Evolutionary conservation across 2,329 filamentous ascomycete genomes (phyloP), one percentile per base, ranked within the genome.

Genomic region (Aspergillus candidus): DNA sequence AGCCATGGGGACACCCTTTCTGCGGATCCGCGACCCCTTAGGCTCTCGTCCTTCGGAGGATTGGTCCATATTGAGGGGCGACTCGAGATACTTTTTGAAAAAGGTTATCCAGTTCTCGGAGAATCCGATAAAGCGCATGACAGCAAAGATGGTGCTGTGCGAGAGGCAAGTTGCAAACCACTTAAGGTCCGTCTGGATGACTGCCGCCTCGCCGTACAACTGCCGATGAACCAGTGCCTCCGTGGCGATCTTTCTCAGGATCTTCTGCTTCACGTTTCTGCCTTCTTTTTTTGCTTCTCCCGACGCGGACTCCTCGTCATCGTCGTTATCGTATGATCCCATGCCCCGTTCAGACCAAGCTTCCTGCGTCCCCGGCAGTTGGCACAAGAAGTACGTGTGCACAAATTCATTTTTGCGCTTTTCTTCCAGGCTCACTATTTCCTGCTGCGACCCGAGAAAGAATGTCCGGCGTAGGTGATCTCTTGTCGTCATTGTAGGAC

Each of bases 91-190:
- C 31, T 66, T 71, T 33, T 59, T 60, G 53, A 74, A 74, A 54
- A 76, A 76, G 0, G 48, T 48, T 14, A 65, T 61, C 66, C 71
- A 73, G 35, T 63, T 61, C 5, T 63, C 52, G 3, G 66, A 65
- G 12, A 74, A 68, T 3, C 72, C 72, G 22, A 74, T 57, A 45
- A 72, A 75, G 4, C 62, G 56, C 49, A 76, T 65, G 0, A 73
- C 58, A 1, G 64, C 55, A 30, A 70, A 62, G 4, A 72, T 63
- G 8, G 71, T 73, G 27, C 61, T 64, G 52, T 76, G 73, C 1
- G 73, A 61, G 1, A 76, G 57, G 0, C 66, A 59, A 1, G 68
- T 70, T 2, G 59, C 68, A 41, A 67, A 71, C 68, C 69, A 72
- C 44, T 68, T 61, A 17, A 72, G 58, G 40, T 72, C 69, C 2